phyloP scores from a whole-genome alignment of 169 alveolate genomes.

The Plasmodium sp. region DNA sequence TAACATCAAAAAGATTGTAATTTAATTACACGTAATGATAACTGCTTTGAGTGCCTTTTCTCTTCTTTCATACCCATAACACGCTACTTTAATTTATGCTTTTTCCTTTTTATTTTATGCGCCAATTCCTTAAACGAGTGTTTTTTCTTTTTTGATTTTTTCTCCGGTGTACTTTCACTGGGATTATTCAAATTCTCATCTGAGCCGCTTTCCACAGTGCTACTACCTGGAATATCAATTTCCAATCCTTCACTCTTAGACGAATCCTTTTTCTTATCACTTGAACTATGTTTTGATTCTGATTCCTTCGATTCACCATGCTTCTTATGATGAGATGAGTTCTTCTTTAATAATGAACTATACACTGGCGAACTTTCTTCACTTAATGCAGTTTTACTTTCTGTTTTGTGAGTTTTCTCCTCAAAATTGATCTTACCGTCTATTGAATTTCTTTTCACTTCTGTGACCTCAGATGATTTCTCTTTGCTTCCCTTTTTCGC shows the following conservation, averaged over 20 bases:
- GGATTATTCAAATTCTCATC: not conserved
- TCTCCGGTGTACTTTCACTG: not conserved
- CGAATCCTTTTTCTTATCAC: not conserved
- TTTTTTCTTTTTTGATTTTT: not conserved
- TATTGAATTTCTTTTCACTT: not conserved
- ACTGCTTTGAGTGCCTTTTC: not conserved
- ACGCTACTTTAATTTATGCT: not conserved
- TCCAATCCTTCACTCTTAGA: not conserved
- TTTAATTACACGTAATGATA: not conserved
- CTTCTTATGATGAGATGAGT: not conserved
- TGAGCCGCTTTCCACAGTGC: not conserved
- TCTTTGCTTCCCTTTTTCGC: not conserved
- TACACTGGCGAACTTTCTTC: not conserved
- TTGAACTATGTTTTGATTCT: not conserved
- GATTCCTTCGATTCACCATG: not conserved
- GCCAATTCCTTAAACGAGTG: not conserved
- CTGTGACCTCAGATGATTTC: not conserved
- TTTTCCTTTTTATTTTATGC: not conserved
- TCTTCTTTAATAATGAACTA: not conserved
- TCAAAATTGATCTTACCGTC: not conserved
- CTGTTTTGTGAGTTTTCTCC: not conserved
- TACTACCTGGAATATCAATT: not conserved
- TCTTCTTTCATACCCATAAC: not conserved
- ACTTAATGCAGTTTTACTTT: not conserved
- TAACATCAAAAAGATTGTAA: not conserved